A percentile compares a stretch with the other conserved stretches of the same genome.
Evolutionary conservation across 352 stramenopile genomes (phyloP).

Genomic region (Pythium dissimile): DNA sequence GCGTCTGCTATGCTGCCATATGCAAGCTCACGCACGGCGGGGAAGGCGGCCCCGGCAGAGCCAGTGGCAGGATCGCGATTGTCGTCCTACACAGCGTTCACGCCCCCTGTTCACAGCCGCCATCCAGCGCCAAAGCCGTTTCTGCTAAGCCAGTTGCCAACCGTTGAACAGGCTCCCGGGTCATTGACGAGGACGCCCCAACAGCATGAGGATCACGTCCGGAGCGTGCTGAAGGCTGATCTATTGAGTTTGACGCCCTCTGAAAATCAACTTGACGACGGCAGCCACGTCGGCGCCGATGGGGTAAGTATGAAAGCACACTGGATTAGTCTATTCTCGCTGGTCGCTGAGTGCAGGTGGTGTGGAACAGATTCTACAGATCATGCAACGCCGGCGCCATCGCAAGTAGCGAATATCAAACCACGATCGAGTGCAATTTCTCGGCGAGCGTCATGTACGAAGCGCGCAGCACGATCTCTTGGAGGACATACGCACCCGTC

Average conservation of each 20-base stretch:
- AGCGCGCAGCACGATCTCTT: conserved; percentile 52
- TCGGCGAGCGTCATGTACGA: conserved; percentile 59
- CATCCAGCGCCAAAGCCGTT: conserved; percentile 12
- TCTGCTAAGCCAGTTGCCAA: conserved; percentile 14
- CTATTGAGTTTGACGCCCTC: conserved; percentile 32
- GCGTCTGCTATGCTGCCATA: conserved; percentile 15
- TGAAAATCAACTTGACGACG: conserved; percentile 57
- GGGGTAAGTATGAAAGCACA: conserved; percentile 41
- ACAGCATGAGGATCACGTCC: conserved; percentile 45
- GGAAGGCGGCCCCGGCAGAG: neutral
- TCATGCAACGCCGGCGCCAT: conserved; percentile 50
- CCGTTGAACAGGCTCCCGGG: neutral
- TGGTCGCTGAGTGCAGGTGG: no score
- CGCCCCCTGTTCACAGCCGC: neutral
- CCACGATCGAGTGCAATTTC: conserved; percentile 36
- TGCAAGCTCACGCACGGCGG: neutral
- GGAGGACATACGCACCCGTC: conserved; percentile 41
- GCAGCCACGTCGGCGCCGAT: conserved; percentile 34
- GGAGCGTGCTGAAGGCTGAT: conserved; percentile 51
- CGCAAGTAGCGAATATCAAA: conserved; percentile 21
- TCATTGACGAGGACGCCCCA: conserved; percentile 4
- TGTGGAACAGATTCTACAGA: conserved; percentile 44
- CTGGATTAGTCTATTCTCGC: no score
- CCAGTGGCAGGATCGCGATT: no score
- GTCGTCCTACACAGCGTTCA: no score